Base-by-base conservation (phyloP, 2,329 filamentous ascomycete species). In the Alternaria burnsii region DNA sequence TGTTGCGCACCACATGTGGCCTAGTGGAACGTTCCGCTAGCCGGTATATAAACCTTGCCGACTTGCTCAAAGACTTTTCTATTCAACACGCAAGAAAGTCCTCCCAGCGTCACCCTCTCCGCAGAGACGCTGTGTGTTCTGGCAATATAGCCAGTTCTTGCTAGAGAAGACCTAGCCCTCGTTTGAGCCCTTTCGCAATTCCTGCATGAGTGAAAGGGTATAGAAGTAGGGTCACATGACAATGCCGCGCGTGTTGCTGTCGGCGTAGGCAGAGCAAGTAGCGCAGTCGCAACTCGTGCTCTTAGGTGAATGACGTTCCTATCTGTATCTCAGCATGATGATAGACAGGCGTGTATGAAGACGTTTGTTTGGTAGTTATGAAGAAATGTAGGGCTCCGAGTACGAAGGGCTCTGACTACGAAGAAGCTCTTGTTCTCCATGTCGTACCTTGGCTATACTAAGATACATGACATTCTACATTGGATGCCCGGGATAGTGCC, bases 101-200 rank as follows among this genome's bases (percentile, higher is more conserved):
- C 67, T 72, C 70, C 71, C 71, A 75, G 74, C 70, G 60, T 69
- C 69, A 71, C 65, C 59, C 54, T 36, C 42, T 57, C 58, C 36
- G 69, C 67, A 65, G 71, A 71, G 66, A 57, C 64, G 70, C 69
- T 76, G 74, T 71, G 67, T 69, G 70, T 74, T 75, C 75, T 75
- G 72, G 64, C 68, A 64, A 66, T 58, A 42, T 50, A 66, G 73
- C 58, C 69, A 67, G 73, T 57, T 63, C 70, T 77, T 78, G 76
- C 73, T 61, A 78, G 75, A 78, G 63, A 57, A 63, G 70, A 66
- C 50, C 59, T 30, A 67, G 73, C 75, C 73, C 71, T 72, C 74
- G 75, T 78, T 78, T 78, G 75, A 77, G 74, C 71, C 74, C 66
- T 64, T 71, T 65, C 67, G 68, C 71, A 62, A 70, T 71, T 68